Evolutionary conservation across 257 asterid genomes (phyloP).

Genomic region (Misopates orontium): DNA sequence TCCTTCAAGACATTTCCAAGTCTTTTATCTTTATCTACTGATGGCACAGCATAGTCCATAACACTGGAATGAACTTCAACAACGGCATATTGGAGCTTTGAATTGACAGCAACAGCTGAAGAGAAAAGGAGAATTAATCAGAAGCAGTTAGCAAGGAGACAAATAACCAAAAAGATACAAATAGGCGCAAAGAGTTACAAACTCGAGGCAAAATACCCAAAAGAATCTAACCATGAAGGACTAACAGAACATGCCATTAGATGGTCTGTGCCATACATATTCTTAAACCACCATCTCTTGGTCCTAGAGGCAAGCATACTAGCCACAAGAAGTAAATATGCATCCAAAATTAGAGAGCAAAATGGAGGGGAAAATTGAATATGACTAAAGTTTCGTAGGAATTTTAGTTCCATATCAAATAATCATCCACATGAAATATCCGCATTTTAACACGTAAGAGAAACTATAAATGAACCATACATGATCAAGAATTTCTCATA

Average conservation of each 20-base stretch:
- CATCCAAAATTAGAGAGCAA: neutral
- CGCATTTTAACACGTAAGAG: neutral
- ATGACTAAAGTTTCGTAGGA: too few species aligned
- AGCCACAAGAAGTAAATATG: neutral
- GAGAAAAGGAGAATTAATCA: constrained; percentile 14
- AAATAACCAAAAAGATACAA: neutral
- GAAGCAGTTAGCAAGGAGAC: constrained; percentile 5
- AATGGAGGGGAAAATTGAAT: too few species aligned
- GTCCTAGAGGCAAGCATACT: neutral
- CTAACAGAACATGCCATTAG: neutral
- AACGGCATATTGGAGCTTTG: constrained; percentile 83
- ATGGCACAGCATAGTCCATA: constrained; percentile 41
- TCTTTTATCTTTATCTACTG: constrained; percentile 58
- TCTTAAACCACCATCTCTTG: neutral
- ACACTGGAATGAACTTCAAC: constrained; percentile 69
- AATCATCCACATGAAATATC: too few species aligned
- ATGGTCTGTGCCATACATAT: neutral
- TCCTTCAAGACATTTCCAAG: constrained; percentile 69
- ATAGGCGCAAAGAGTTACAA: neutral
- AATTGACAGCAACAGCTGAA: constrained; percentile 92
- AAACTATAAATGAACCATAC: neutral
- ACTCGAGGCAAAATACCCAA: constrained; percentile 1
- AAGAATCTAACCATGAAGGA: neutral
- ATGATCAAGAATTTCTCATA: neutral
- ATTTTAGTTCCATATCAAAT: too few species aligned